phyloP scores from a whole-genome alignment of 2,329 filamentous ascomycete species.

The Colletotrichum gloeosporioides region DNA sequence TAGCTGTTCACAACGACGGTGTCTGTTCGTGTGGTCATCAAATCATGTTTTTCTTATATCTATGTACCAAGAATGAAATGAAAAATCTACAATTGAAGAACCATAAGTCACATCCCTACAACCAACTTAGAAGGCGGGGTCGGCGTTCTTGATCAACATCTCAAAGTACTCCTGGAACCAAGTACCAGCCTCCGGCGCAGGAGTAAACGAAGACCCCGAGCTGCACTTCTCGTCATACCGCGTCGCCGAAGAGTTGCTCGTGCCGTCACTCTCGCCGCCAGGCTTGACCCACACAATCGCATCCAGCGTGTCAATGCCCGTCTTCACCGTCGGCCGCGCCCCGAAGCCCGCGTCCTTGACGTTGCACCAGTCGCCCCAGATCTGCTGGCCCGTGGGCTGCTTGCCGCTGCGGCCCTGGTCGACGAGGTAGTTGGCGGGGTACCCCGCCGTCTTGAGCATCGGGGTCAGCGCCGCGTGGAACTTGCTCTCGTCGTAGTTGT shows the following conservation, averaged over 20 bases:
- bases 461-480: conserved; percentile 21
- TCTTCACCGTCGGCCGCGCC: conserved; percentile 54
- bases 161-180: conserved; percentile 71
- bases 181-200: conserved; percentile 71
- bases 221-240: conserved; percentile 57
- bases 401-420: conserved; percentile 30
- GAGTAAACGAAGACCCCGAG: conserved; percentile 57
- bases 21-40: background rate
- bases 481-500: conserved; percentile 22
- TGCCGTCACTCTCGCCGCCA: conserved; percentile 43
- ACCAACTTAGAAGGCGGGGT: conserved; percentile 50
- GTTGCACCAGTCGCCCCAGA: conserved; percentile 66
- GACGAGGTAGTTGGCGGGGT: conserved; percentile 22
- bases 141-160: conserved; percentile 60
- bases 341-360: conserved; percentile 61
- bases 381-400: conserved; percentile 56
- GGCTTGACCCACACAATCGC: conserved; percentile 67
- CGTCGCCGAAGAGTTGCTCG: conserved; percentile 38
- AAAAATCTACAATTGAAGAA: background rate
- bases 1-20: background rate
- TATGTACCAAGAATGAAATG: background rate
- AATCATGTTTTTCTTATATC: background rate
- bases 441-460: conserved; percentile 17
- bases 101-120: accelerated
- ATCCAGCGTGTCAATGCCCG: conserved; percentile 55